Conservation (phyloP, 495 filamentous ascomycete genomes). For the Neurospora sp. region DNA sequence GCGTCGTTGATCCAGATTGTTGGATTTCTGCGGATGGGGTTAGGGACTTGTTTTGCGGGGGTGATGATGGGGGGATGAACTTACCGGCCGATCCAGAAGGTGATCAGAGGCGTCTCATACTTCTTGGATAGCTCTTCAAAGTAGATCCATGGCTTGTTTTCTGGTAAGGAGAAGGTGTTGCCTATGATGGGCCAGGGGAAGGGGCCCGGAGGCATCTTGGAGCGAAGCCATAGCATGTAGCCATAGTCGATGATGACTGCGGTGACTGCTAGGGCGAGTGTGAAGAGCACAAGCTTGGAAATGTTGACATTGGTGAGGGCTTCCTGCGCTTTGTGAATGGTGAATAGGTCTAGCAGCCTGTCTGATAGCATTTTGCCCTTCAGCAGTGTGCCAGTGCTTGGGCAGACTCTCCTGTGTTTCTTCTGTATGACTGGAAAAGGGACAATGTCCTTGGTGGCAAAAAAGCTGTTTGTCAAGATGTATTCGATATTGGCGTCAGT, state of each 20-base stretch:
- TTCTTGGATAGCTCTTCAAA: slow-evolving; percentile 49
- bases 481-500: neutral
- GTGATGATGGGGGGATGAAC: neutral
- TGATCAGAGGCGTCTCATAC: slow-evolving; percentile 46
- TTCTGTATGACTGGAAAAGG: neutral
- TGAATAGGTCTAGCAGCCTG: slow-evolving; percentile 9
- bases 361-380: slow-evolving; percentile 15
- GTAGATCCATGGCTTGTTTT: slow-evolving; percentile 55
- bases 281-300: slow-evolving; percentile 8
- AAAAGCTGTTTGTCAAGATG: neutral
- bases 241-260: slow-evolving; percentile 36
- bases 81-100: slow-evolving; percentile 50
- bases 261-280: slow-evolving; percentile 19
- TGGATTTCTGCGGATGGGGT: slow-evolving; percentile 14
- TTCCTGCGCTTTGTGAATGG: slow-evolving; percentile 12
- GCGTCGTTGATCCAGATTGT: slow-evolving; percentile 59
- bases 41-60: neutral
- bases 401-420: neutral
- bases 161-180: slow-evolving; percentile 48
- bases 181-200: slow-evolving; percentile 40
- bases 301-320: slow-evolving; percentile 4
- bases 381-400: neutral
- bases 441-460: neutral
- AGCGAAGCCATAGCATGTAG: slow-evolving; percentile 38
- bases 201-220: slow-evolving; percentile 49